Percentiles rank a stretch among this genome's conserved stretches.
These are phyloP conservation scores for Ophiocordyceps sinensis DNA, from an alignment of 2,329 filamentous ascomycete genomes.

Conservation along the genomic window DNA sequence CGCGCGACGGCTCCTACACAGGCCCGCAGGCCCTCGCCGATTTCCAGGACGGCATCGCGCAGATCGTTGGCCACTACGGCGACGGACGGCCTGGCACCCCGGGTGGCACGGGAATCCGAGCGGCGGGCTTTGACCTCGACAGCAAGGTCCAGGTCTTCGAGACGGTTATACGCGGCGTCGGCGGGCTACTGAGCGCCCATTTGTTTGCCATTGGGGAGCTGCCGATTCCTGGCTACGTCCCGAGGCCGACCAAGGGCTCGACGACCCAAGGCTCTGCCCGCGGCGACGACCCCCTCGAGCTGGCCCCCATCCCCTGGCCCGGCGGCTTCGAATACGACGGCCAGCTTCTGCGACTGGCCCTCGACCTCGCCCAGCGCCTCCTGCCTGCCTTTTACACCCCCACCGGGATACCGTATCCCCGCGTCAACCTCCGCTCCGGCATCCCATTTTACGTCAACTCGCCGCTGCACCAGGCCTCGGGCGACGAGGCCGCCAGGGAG, in stretches of 20 bases:
- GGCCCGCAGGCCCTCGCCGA: slow-evolving; percentile 41
- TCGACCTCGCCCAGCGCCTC: slow-evolving; percentile 70
- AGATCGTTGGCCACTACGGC: slow-evolving; percentile 71
- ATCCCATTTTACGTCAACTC: slow-evolving; percentile 89
- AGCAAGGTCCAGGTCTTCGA: slow-evolving; percentile 99
- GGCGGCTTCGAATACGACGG: slow-evolving; percentile 75
- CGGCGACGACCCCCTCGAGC: slow-evolving; percentile 28
- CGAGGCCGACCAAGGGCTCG: slow-evolving; percentile 20
- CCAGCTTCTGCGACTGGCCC: slow-evolving; percentile 76
- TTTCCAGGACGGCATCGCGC: slow-evolving; percentile 68
- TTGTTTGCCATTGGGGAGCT: slow-evolving; percentile 83
- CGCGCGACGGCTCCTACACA: slow-evolving; percentile 23
- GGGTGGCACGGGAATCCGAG: slow-evolving; percentile 54
- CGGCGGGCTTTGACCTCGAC: slow-evolving; percentile 80
- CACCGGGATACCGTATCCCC: slow-evolving; percentile 85
- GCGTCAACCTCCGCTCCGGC: slow-evolving; percentile 80
- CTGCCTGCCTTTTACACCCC: slow-evolving; percentile 84
- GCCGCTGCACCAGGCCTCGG: slow-evolving; percentile 49
- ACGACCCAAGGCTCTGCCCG: too few species aligned
- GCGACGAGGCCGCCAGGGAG: slow-evolving; percentile 18
- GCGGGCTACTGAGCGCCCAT: slow-evolving; percentile 83
- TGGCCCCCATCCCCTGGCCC: slow-evolving; percentile 51
- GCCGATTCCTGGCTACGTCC: slow-evolving; percentile 66
- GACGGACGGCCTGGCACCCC: slow-evolving; percentile 56
- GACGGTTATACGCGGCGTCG: slow-evolving; percentile 86